Conservation (phyloP, 2,329 filamentous ascomycete genomes). For the Pseudocercospora fuligena region DNA sequence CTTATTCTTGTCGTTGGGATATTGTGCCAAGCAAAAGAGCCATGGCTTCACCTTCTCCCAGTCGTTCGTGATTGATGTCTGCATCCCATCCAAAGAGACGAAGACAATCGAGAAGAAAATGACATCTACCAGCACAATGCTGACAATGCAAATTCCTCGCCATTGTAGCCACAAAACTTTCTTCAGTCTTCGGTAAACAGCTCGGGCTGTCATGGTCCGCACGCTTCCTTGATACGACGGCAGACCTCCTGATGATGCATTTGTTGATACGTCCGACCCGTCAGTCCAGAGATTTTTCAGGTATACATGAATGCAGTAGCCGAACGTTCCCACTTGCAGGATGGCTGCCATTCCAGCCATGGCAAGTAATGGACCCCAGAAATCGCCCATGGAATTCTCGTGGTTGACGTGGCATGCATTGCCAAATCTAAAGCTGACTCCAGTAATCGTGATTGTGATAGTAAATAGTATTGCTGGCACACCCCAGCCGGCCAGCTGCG, state of each 20-base stretch:
- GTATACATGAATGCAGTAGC: slow-evolving; percentile 95
- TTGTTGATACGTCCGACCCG: slow-evolving; percentile 66
- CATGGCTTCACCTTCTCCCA: slow-evolving; percentile 65
- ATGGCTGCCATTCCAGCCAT: slow-evolving; percentile 78
- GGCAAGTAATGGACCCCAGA: slow-evolving; percentile 87
- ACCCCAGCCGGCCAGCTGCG: slow-evolving; percentile 81
- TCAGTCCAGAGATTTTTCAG: slow-evolving; percentile 78
- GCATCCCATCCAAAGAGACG: slow-evolving; percentile 79
- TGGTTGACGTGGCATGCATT: slow-evolving; percentile 94
- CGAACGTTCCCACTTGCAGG: slow-evolving; percentile 79
- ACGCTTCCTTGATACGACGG: slow-evolving; percentile 78
- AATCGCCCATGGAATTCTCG: slow-evolving; percentile 76
- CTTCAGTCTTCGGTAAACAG: slow-evolving; percentile 84
- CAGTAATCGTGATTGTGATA: slow-evolving; percentile 79
- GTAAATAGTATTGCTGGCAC: slow-evolving; percentile 77
- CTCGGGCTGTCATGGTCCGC: slow-evolving; percentile 78
- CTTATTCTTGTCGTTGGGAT: slow-evolving; percentile 63
- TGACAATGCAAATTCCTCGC: slow-evolving; percentile 87
- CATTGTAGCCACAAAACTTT: slow-evolving; percentile 91
- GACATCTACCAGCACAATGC: slow-evolving; percentile 88
- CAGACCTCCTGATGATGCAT: slow-evolving; percentile 57
- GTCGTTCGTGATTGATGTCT: slow-evolving; percentile 61
- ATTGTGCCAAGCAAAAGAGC: slow-evolving; percentile 70
- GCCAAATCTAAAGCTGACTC: slow-evolving; percentile 93
- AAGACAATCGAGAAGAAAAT: slow-evolving; percentile 94